Evolutionary conservation across 495 filamentous ascomycete genomes (phyloP).

Genomic region (Tuber magnatum): DNA sequence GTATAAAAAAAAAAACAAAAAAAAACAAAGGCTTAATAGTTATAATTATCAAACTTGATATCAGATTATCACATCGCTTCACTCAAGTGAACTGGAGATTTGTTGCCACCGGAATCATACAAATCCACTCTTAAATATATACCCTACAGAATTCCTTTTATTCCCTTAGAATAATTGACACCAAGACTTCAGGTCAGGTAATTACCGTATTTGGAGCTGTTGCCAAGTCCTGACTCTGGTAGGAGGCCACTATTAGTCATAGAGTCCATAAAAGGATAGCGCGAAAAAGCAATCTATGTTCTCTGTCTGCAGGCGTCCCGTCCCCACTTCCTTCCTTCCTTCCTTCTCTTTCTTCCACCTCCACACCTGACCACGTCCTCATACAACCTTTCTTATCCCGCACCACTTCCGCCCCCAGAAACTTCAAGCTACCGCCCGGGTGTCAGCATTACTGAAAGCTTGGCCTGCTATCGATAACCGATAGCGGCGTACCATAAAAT

Average conservation of each 20-base stretch:
- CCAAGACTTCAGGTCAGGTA: too few species aligned
- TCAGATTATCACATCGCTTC: too few species aligned
- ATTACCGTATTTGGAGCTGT: too few species aligned
- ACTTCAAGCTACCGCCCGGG: neutral
- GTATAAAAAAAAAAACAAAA: too few species aligned
- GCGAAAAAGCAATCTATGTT: neutral
- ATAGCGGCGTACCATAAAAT: neutral
- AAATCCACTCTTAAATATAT: too few species aligned
- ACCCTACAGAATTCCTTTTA: too few species aligned
- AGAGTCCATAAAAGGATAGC: neutral
- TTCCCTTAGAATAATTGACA: too few species aligned
- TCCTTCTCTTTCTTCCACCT: neutral
- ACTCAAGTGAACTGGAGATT: too few species aligned
- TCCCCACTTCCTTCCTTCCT: neutral
- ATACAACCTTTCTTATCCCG: neutral
- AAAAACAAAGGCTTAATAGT: too few species aligned
- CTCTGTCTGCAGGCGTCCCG: neutral
- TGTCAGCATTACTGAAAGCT: neutral
- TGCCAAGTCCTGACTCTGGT: too few species aligned
- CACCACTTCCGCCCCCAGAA: neutral
- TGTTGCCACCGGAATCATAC: too few species aligned
- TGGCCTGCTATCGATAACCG: neutral
- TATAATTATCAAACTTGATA: too few species aligned
- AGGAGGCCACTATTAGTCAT: neutral
- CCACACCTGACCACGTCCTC: neutral